A percentile compares a stretch with the other conserved stretches of the same genome.
Conservation (phyloP, 2,329 filamentous ascomycete species). For the Zalaria obscura region DNA sequence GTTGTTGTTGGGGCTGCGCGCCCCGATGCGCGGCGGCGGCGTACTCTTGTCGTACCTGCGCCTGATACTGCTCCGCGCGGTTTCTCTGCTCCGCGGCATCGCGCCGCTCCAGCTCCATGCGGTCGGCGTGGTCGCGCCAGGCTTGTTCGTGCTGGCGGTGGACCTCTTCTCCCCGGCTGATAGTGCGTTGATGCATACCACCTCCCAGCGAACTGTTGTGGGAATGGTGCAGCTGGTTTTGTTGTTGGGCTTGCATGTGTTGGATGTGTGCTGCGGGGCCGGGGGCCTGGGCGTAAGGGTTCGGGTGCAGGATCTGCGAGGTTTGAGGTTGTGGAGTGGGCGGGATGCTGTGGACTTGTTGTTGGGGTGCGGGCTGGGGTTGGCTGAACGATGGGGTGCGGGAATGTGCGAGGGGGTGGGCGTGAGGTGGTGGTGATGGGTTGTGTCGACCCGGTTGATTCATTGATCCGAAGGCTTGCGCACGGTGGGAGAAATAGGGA, state of each 20-base stretch:
- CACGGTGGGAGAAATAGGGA: conserved; percentile 16
- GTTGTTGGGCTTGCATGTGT: conserved; percentile 9
- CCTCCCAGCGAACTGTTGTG: conserved; percentile 16
- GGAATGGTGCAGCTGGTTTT: conserved; percentile 15
- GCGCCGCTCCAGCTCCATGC: neutral
- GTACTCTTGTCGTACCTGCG: conserved; percentile 2
- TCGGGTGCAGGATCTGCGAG: conserved; percentile 13
- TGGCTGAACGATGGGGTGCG: conserved; percentile 16
- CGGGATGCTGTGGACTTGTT: conserved; percentile 6
- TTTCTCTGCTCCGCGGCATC: neutral
- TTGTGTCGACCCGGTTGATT: conserved; percentile 15
- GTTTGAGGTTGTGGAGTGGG: conserved; percentile 1
- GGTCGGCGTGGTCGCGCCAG: conserved; percentile 5
- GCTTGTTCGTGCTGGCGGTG: conserved; percentile 10
- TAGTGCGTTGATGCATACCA: conserved; percentile 11
- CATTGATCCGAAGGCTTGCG: conserved; percentile 12
- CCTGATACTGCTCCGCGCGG: conserved; percentile 2
- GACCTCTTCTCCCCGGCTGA: conserved; percentile 13
- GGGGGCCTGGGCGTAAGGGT: conserved; percentile 11
- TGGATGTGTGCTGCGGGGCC: conserved; percentile 2
- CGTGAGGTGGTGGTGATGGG: conserved; percentile 20
- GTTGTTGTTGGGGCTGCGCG: conserved; percentile 2
- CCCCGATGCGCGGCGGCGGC: conserved; percentile 4
- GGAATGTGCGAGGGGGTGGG: conserved; percentile 13
- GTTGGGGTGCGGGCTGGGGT: conserved; percentile 7